These are phyloP conservation scores for Ophiostoma ips DNA, from an alignment of 2,329 filamentous ascomycete genomes.

Conservation along the genomic window DNA sequence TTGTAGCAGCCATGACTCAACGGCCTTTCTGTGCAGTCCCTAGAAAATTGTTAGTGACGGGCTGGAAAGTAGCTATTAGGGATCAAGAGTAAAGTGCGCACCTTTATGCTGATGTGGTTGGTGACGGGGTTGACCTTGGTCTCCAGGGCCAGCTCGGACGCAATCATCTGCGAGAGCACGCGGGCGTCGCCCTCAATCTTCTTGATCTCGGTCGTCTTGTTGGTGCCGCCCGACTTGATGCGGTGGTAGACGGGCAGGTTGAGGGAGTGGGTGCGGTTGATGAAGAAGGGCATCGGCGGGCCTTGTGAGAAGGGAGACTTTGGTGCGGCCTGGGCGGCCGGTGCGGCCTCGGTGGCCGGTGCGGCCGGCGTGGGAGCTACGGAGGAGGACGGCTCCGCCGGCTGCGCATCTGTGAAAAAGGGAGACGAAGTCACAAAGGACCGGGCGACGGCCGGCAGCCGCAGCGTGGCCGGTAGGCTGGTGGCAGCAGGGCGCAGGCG, in stretches of 20 bases:
- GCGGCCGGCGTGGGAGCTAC: neutral
- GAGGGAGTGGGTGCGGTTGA: constrained; percentile 55
- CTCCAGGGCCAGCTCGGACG: constrained; percentile 40
- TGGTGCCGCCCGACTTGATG: constrained; percentile 61
- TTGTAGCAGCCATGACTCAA: constrained; percentile 1
- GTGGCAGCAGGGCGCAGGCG: neutral
- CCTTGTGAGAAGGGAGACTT: neutral
- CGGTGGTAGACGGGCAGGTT: constrained; percentile 67
- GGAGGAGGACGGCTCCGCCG: neutral
- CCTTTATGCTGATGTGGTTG: constrained; percentile 62
- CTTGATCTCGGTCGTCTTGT: constrained; percentile 60
- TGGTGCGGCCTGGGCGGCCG: no score
- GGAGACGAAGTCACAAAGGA: neutral
- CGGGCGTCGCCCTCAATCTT: constrained; percentile 62
- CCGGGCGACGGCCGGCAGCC: neutral
- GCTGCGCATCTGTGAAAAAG: neutral
- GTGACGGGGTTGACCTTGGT: constrained; percentile 46
- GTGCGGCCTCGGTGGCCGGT: neutral
- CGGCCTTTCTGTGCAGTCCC: neutral
- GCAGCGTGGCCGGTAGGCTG: neutral
- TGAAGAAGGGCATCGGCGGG: constrained; percentile 38
- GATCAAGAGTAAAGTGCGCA: constrained; percentile 19
- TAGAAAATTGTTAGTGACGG: neutral
- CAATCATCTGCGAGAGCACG: constrained; percentile 50
- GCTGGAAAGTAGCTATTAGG: neutral